Conservation (phyloP, 257 asterid species). For the Solanum commersonii region DNA sequence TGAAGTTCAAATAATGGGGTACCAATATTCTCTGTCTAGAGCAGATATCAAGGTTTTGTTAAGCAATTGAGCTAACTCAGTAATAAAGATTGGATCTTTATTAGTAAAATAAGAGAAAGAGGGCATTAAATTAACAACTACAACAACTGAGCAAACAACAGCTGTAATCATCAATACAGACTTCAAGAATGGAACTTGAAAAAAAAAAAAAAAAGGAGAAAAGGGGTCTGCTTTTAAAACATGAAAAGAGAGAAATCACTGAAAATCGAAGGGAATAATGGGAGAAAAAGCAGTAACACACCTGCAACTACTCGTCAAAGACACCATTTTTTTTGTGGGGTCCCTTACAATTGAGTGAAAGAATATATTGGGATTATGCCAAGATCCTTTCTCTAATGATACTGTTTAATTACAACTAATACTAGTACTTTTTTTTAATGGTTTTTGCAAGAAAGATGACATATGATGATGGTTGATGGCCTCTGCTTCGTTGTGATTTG, state of each 20-base stretch:
- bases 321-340: constrained; percentile 4
- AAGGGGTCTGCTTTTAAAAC: neutral
- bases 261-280: neutral
- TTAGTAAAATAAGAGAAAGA: neutral
- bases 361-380: constrained; percentile 22
- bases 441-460: neutral
- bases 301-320: constrained; percentile 17
- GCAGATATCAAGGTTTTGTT: neutral
- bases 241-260: neutral
- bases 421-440: neutral
- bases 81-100: neutral
- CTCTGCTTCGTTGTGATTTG: neutral
- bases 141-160: neutral
- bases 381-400: constrained; percentile 13
- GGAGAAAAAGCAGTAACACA: constrained; percentile 7
- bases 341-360: neutral
- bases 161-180: neutral
- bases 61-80: neutral
- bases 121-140: neutral
- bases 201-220: neutral
- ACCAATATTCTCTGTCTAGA: neutral
- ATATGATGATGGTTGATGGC: neutral
- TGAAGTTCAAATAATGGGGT: neutral
- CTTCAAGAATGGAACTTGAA: neutral
- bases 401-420: neutral